phyloP scores from a whole-genome alignment of 1,284 basidiomycete genomes.

The Stereum hirsutum region DNA sequence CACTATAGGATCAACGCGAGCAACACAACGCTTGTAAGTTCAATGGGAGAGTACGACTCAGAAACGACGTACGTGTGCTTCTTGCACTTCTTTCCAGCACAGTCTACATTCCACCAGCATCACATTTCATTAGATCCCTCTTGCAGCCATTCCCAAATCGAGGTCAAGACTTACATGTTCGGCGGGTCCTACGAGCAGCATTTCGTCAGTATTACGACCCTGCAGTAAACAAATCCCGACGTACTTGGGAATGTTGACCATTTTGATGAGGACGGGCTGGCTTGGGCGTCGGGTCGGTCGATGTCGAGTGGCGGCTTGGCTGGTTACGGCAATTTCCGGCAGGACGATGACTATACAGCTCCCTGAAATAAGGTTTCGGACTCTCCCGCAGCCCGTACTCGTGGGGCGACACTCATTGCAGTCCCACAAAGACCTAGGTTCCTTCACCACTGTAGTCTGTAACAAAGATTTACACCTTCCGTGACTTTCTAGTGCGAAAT shows the following conservation, averaged over 20 bases:
- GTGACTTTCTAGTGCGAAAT: no score
- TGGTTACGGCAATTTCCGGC: constrained; percentile 9
- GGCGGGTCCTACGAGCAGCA: constrained; percentile 55
- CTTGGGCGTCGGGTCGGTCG: not conserved
- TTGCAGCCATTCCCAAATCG: constrained; percentile 1
- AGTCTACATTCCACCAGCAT: constrained; percentile 44
- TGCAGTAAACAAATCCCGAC: constrained; percentile 20
- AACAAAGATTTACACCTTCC: no score
- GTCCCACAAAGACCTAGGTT: no score
- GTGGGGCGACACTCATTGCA: no score
- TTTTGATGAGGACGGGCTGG: constrained; percentile 29
- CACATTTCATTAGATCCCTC: not conserved
- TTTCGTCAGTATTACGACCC: constrained; percentile 4
- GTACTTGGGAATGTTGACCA: constrained; percentile 91
- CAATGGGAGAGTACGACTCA: not conserved
- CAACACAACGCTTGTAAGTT: not conserved
- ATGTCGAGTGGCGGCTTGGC: not conserved
- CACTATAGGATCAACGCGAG: constrained; percentile 33
- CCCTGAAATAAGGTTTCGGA: constrained; percentile 4
- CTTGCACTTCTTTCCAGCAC: constrained; percentile 98
- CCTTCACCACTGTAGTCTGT: no score
- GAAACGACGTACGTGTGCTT: constrained; percentile 83
- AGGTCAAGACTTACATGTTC: constrained; percentile 70
- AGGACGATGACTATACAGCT: constrained; percentile 9
- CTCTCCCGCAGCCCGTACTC: no score